Base-by-base conservation (phyloP, 768 basidiomycete species). In the Inosperma sp. region DNA sequence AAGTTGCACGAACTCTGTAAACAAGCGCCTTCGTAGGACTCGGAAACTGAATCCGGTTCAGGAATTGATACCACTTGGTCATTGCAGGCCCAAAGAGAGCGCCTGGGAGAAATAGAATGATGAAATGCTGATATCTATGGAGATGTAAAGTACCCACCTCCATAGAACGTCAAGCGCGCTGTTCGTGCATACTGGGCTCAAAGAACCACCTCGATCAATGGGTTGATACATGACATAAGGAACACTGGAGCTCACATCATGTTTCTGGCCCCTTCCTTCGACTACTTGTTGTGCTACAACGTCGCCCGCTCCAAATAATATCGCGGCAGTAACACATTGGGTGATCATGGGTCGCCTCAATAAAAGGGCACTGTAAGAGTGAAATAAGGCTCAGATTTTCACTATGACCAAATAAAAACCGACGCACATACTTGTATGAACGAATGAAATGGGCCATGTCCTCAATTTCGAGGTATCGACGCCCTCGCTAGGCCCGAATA, bases 261-360 rank as follows among this genome's bases (percentile, higher is more conserved):
- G 92, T 2, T 83, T 65, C 48, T 61, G 71, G 5, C 90, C 88
- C 56, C 72, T 79, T 59, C 72, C 73, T 62, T 94, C 93, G 16
- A 94, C 78, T 1, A 71, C 78, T 66, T 95, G 93, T 67, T 96
- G 93, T 0, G 93, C 93, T 35, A 94, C 77, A 1, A 93, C 59
- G 62, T 92, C 90, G 17, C 87, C 88, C 5, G 77, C 72, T 36
- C 86, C 83, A 55, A 90, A 91, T 7, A 91, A 69, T 44, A 84
- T 58, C 1, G 76, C 79, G 0, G 84, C 84, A 1, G 86, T 86
- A 0, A 68, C 66, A 50, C 82, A 86, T 56, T 87, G 84, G 2
- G 81, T 68, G 14, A 80, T 48, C 69, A 86, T 71, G 0, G 87
- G 86, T 10, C 79, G 73, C 9, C 82, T 77, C 44, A 84, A 66